Evolutionary conservation across 2,329 filamentous ascomycete species (phyloP).

Genomic region (Monosporascus cannonballus): DNA sequence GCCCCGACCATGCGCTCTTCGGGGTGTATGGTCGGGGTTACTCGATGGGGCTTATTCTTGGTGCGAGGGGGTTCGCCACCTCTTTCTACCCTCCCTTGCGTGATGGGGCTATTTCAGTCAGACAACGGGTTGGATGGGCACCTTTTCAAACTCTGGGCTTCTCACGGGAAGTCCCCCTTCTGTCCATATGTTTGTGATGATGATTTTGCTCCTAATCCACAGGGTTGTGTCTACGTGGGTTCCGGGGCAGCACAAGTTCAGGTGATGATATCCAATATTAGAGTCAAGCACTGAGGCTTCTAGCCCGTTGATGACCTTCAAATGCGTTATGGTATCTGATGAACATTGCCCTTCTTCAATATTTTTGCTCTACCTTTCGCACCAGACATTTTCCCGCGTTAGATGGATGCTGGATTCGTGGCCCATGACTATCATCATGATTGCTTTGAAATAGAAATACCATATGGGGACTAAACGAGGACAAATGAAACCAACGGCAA

Average conservation of each 20-base stretch:
- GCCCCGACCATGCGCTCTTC: constrained; percentile 42
- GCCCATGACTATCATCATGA: no score
- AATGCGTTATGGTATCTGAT: constrained; percentile 47
- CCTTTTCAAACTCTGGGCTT: constrained; percentile 27
- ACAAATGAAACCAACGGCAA: no score
- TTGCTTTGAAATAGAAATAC: no score
- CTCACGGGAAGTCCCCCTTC: constrained; percentile 19
- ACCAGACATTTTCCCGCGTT: no score
- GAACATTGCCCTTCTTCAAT: constrained; percentile 21
- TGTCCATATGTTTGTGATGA: constrained; percentile 6
- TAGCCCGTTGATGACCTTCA: constrained; percentile 38
- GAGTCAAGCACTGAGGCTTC: constrained; percentile 95
- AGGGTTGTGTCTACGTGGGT: not conserved
- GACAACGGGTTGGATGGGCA: not conserved
- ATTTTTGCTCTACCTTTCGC: not conserved
- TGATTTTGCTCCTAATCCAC: constrained; percentile 2
- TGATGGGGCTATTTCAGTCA: not conserved
- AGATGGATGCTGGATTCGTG: no score
- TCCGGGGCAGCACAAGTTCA: constrained; percentile 43
- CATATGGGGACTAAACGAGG: no score
- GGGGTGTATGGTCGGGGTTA: constrained; percentile 56
- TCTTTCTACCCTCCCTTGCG: constrained; percentile 30
- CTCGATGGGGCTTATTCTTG: constrained; percentile 99
- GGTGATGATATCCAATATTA: constrained; percentile 92
- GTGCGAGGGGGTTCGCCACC: constrained; percentile 71